Percentiles rank a stretch among this genome's conserved stretches.
Conservation (phyloP, 352 stramenopile genomes). For the Pythium rhizo-oryzae region DNA sequence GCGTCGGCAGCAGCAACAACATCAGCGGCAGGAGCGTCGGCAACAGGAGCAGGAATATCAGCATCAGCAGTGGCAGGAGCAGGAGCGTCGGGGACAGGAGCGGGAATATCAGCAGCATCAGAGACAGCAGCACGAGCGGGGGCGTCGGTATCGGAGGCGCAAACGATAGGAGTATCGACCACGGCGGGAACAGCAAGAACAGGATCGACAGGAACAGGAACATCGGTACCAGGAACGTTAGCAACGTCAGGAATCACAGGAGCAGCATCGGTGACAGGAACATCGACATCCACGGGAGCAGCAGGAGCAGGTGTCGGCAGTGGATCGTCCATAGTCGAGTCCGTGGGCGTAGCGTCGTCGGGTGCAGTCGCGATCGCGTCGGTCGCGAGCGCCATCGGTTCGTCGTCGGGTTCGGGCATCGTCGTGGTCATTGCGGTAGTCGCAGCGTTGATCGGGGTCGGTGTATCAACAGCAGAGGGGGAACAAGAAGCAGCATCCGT, state of each 20-base stretch:
- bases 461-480: conserved; percentile 21
- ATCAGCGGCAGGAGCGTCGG: neutral
- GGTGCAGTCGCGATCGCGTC: too few species aligned
- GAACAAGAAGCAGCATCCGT: conserved; percentile 27
- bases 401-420: conserved; percentile 14
- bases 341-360: neutral
- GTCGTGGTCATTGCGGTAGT: too few species aligned
- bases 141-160: neutral
- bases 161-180: conserved; percentile 1
- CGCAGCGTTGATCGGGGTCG: neutral
- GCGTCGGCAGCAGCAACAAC: neutral
- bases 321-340: neutral
- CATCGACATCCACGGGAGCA: neutral
- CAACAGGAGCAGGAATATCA: neutral
- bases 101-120: too few species aligned
- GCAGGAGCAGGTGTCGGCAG: neutral
- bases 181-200: neutral
- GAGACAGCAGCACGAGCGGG: neutral
- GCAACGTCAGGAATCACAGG: too few species aligned
- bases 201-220: neutral
- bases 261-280: neutral
- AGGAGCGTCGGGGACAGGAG: too few species aligned
- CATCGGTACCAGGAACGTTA: too few species aligned
- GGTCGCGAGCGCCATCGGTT: conserved; percentile 6
- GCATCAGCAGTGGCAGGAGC: neutral